Evolutionary conservation across 495 filamentous ascomycete genomes (phyloP).

Genomic region (Xylaria scruposa): DNA sequence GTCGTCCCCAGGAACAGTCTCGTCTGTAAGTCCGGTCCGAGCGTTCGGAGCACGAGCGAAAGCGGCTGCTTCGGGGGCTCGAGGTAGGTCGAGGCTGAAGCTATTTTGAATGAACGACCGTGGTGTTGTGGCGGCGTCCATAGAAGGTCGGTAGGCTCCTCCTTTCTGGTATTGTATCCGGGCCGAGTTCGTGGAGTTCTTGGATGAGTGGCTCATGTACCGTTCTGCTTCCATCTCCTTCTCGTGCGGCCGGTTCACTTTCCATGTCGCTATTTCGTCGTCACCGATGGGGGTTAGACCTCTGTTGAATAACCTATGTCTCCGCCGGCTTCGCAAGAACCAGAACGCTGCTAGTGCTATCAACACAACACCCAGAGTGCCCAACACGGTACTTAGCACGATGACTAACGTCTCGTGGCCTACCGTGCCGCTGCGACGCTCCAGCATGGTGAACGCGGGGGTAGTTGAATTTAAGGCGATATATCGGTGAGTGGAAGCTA

Average conservation of each 20-base stretch:
- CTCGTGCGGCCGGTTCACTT: slow-evolving; percentile 37
- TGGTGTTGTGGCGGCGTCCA: slow-evolving; percentile 35
- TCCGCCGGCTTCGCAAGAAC: slow-evolving; percentile 41
- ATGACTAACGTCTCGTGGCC: slow-evolving; percentile 46
- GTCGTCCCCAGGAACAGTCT: slow-evolving; percentile 55
- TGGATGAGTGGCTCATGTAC: slow-evolving; percentile 39
- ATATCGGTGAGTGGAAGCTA: not conserved
- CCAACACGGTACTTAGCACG: slow-evolving; percentile 51
- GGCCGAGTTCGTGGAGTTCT: slow-evolving; percentile 46
- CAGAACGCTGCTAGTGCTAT: slow-evolving; percentile 41
- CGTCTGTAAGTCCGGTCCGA: slow-evolving; percentile 55
- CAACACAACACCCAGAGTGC: slow-evolving; percentile 44
- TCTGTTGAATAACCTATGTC: slow-evolving; percentile 47
- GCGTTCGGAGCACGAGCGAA: slow-evolving; percentile 56
- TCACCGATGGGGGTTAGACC: slow-evolving; percentile 58
- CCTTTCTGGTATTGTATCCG: slow-evolving; percentile 54
- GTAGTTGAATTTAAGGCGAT: not conserved
- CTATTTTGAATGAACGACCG: slow-evolving; percentile 38
- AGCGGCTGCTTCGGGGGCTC: slow-evolving; percentile 46
- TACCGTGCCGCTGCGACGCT: slow-evolving; percentile 23
- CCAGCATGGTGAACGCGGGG: slow-evolving; percentile 24
- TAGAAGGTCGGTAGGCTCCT: slow-evolving; percentile 30
- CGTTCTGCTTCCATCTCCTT: slow-evolving; percentile 35
- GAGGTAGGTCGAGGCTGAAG: slow-evolving; percentile 52
- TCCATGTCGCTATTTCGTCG: slow-evolving; percentile 61